Evolutionary conservation across 768 basidiomycete genomes (phyloP), one percentile per base, ranked within the genome.

Genomic region (Russula griseocarnosa): DNA sequence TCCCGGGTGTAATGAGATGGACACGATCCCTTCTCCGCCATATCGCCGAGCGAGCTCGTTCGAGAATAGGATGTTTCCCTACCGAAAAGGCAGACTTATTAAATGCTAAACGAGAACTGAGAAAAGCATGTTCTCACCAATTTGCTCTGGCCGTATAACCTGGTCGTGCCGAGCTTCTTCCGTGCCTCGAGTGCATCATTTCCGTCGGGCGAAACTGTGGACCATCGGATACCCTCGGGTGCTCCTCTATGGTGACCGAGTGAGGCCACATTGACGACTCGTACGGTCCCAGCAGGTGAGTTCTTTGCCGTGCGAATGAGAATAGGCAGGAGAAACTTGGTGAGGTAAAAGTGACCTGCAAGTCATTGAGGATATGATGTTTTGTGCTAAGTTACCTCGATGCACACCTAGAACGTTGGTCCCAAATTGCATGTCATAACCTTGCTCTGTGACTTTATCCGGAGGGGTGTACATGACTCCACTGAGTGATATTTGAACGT

Each of bases 21-120:
- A 80, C 2, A 81, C 68, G 51, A 83, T 77, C 13, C 79, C 82
- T 61, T 79, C 71, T 22, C 74, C 74, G 1, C 71, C 76, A 68
- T 81, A 82, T 57, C 79, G 70, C 38, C 78, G 70, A 5, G 72
- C 68, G 20, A 83, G 63, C 68, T 82, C 82, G 36, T 72, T 74
- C 10, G 79, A 66, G 63, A 82, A 74, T 0, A 81, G 69, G 22
- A 81, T 71, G 40, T 79, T 81, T 0, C 76, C 82, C 82, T 82
- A 46, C 11, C 18, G 18, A 11, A 24, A 49, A 2, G 8, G 8
- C 14, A 24, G 44, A 24, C 28, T 5, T 5, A 47, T 18, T 11
- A 24, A 20, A 30, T 3, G 24, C 28, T 10, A 13, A 36, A 36
- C 2, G 36, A 36, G 36, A 36, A 36, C n/a, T 9, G 16, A 40